These are phyloP conservation scores for Fomitopsis betulina DNA, from an alignment of 1,284 basidiomycete genomes.

Conservation along the genomic window DNA sequence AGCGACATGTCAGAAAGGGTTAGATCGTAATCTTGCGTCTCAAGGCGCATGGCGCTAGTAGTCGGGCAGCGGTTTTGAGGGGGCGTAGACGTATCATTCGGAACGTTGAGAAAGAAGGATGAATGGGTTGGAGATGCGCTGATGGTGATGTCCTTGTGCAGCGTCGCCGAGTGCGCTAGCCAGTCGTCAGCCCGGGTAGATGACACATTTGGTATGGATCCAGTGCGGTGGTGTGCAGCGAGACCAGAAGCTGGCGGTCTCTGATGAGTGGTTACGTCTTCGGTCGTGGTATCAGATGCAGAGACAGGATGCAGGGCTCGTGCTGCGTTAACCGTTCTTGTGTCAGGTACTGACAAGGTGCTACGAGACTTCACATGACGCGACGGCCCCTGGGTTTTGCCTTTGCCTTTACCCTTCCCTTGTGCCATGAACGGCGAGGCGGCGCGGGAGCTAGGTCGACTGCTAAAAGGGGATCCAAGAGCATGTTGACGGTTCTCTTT, in stretches of 20 bases:
- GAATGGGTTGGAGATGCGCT: constrained; percentile 19
- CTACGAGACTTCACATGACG: constrained; percentile 29
- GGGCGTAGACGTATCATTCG: constrained; percentile 28
- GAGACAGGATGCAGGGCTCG: neutral
- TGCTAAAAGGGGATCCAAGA: constrained; percentile 36
- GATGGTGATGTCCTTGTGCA: constrained; percentile 16
- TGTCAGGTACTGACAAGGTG: constrained; percentile 27
- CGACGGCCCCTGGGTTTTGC: constrained; percentile 9
- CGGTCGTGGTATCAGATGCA: neutral
- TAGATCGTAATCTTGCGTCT: constrained; percentile 1
- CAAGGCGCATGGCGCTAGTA: constrained; percentile 15
- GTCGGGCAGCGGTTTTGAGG: constrained; percentile 18
- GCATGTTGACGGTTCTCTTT: constrained; percentile 40
- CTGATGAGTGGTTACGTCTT: neutral
- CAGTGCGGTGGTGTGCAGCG: constrained; percentile 20
- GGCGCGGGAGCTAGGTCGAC: constrained; percentile 37
- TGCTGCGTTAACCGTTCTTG: neutral
- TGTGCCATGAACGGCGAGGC: constrained; percentile 32
- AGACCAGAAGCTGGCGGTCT: neutral
- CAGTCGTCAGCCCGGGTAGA: constrained; percentile 23
- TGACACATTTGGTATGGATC: constrained; percentile 21
- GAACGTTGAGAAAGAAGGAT: constrained; percentile 28
- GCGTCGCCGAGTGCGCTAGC: constrained; percentile 26
- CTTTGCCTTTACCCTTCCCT: constrained; percentile 11
- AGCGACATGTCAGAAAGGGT: neutral